These are phyloP conservation scores for Leishmania gerbilli DNA, from an alignment of 208 protist genomes.

Conservation along the genomic window DNA sequence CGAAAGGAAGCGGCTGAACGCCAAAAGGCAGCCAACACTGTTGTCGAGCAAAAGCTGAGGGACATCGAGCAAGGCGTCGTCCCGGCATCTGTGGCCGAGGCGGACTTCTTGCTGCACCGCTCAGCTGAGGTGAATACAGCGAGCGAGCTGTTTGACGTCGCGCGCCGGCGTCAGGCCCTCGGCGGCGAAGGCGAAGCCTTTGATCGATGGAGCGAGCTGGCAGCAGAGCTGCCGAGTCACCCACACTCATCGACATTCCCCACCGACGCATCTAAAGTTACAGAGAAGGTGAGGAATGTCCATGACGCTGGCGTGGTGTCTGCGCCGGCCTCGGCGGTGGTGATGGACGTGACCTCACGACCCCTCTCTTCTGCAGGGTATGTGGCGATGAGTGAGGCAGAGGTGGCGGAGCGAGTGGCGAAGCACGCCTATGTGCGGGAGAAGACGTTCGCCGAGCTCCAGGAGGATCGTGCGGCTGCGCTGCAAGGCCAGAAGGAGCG, in stretches of 20 bases:
- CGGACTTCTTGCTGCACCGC: conserved; percentile 69
- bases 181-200: conserved; percentile 30
- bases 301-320: background rate
- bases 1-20: conserved; percentile 57
- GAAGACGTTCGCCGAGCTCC: conserved; percentile 61
- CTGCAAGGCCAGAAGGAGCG: conserved; percentile 40
- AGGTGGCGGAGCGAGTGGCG: conserved; percentile 63
- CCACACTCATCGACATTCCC: background rate
- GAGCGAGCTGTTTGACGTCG: conserved; percentile 58
- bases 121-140: conserved; percentile 67
- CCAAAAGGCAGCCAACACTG: conserved; percentile 61
- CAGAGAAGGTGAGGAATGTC: background rate
- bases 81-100: conserved; percentile 57
- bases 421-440: conserved; percentile 72
- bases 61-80: conserved; percentile 84
- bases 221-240: conserved; percentile 9
- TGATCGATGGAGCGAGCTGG: conserved; percentile 12
- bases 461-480: conserved; percentile 43
- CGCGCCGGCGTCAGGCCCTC: conserved; percentile 54
- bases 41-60: conserved; percentile 69
- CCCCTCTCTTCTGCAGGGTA: conserved; percentile 27
- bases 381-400: conserved; percentile 55
- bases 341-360: background rate
- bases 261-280: background rate
- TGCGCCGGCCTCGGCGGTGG: background rate